Evolutionary conservation across 495 filamentous ascomycete species (phyloP).

Genomic region (Penicillium antarcticum): DNA sequence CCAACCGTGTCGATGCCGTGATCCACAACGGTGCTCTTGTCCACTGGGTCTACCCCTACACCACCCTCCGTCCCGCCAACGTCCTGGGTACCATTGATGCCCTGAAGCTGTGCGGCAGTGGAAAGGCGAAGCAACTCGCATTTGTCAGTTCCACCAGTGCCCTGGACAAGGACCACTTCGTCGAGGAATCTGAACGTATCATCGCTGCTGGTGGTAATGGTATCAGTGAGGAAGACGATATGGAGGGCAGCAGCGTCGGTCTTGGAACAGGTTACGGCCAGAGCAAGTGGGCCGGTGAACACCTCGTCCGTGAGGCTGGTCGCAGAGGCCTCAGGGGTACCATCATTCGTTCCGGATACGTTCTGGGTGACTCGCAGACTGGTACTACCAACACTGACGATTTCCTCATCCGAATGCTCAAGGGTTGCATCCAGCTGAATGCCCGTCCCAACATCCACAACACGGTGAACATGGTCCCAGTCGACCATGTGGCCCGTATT

Average conservation of each 20-base stretch:
- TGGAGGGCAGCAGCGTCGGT: slow-evolving; percentile 61
- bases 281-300: slow-evolving; percentile 81
- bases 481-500: slow-evolving; percentile 76
- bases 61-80: slow-evolving; percentile 71
- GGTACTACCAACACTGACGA: slow-evolving; percentile 84
- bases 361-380: slow-evolving; percentile 69
- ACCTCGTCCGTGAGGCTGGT: slow-evolving; percentile 78
- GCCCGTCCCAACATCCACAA: slow-evolving; percentile 75
- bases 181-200: slow-evolving; percentile 64
- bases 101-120: slow-evolving; percentile 69
- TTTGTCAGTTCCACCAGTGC: slow-evolving; percentile 87
- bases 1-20: slow-evolving; percentile 66
- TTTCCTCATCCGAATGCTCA: slow-evolving; percentile 85
- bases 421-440: slow-evolving; percentile 80
- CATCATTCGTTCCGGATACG: slow-evolving; percentile 83
- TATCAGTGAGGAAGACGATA: slow-evolving; percentile 61
- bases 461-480: slow-evolving; percentile 88
- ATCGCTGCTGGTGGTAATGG: slow-evolving; percentile 47
- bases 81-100: slow-evolving; percentile 77
- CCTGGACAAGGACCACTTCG: slow-evolving; percentile 78
- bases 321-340: slow-evolving; percentile 69
- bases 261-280: slow-evolving; percentile 89
- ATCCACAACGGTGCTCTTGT: slow-evolving; percentile 91
- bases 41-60: slow-evolving; percentile 84
- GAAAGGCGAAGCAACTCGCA: slow-evolving; percentile 74